Conservation (phyloP, 2,329 filamentous ascomycete species). For the Alternaria incomplexa region DNA sequence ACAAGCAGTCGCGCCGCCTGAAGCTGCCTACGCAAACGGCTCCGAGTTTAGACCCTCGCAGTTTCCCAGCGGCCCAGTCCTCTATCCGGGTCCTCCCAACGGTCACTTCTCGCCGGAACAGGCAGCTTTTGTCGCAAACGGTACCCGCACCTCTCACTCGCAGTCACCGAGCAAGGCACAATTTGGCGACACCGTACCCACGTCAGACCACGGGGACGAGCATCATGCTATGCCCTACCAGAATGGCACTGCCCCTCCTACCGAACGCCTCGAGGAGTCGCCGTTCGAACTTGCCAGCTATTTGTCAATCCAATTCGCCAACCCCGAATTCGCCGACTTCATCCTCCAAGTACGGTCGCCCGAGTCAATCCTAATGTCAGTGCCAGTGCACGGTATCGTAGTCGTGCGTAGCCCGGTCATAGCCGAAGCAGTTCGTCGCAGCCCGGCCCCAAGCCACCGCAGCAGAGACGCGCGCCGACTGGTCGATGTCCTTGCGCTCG, state of each 20-base stretch:
- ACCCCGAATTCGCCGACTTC: slow-evolving; percentile 46
- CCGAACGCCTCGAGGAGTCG: slow-evolving; percentile 30
- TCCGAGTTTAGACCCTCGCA: slow-evolving; percentile 30
- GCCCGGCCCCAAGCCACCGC: slow-evolving; percentile 22
- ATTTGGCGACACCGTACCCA: slow-evolving; percentile 27
- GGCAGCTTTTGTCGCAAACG: slow-evolving; percentile 29
- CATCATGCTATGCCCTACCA: slow-evolving; percentile 21
- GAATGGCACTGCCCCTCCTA: slow-evolving; percentile 20
- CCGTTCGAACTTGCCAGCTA: slow-evolving; percentile 43
- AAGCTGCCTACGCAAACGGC: slow-evolving; percentile 30
- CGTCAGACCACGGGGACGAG: slow-evolving; percentile 30
- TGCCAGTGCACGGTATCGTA: slow-evolving; percentile 46
- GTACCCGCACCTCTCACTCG: slow-evolving; percentile 36
- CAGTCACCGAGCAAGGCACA: slow-evolving; percentile 44
- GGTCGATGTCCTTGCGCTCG: slow-evolving; percentile 33
- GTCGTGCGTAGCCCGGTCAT: slow-evolving; percentile 45
- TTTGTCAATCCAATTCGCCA: slow-evolving; percentile 42
- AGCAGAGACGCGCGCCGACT: slow-evolving; percentile 34
- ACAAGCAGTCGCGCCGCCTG: slow-evolving; percentile 36
- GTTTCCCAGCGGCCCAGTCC: slow-evolving; percentile 15
- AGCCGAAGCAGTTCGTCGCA: slow-evolving; percentile 35
- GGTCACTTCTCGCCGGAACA: slow-evolving; percentile 26
- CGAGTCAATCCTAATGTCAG: slow-evolving; percentile 32
- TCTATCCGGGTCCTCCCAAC: slow-evolving; percentile 28
- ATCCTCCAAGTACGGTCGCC: slow-evolving; percentile 43